Conservation (phyloP, 768 basidiomycete genomes). For the Xerocomellus amylosporus region DNA sequence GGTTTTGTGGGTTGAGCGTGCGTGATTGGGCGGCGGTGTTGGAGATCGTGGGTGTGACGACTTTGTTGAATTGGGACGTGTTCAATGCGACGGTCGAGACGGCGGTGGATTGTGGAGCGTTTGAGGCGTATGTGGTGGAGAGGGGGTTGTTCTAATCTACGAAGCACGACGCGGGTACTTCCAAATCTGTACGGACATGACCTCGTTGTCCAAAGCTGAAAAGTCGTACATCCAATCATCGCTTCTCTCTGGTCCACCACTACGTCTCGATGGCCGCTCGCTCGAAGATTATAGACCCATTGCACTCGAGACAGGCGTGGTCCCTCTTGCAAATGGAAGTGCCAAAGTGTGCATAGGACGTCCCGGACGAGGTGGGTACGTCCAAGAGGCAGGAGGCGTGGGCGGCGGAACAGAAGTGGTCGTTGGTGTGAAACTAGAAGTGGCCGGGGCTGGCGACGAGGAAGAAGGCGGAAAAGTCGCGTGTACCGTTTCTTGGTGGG, state of each 20-base stretch:
- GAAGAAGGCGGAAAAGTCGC: slow-evolving; percentile 59
- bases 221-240: slow-evolving; percentile 71
- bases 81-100: slow-evolving; percentile 14
- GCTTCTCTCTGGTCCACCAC: slow-evolving; percentile 53
- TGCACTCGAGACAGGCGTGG: slow-evolving; percentile 72
- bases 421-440: slow-evolving; percentile 77
- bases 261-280: slow-evolving; percentile 75
- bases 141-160: slow-evolving; percentile 4
- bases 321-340: slow-evolving; percentile 83
- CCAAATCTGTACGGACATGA: slow-evolving; percentile 5
- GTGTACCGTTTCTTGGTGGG: slow-evolving; percentile 77
- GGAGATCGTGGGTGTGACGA: slow-evolving; percentile 25
- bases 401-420: slow-evolving; percentile 78
- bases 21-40: slow-evolving; percentile 39
- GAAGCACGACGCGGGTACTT: too few relatives aligned
- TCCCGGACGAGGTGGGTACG: slow-evolving; percentile 64
- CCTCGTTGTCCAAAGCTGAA: slow-evolving; percentile 69
- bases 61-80: slow-evolving; percentile 15
- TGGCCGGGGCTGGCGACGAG: slow-evolving; percentile 47
- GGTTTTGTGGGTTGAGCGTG: slow-evolving; percentile 39
- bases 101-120: slow-evolving; percentile 5
- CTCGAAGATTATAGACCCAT: slow-evolving; percentile 66
- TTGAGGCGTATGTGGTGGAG: slow-evolving; percentile 14
- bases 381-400: slow-evolving; percentile 71
- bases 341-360: slow-evolving; percentile 71